Base-by-base conservation (phyloP, 495 filamentous ascomycete genomes). In the Peziza echinospora region DNA sequence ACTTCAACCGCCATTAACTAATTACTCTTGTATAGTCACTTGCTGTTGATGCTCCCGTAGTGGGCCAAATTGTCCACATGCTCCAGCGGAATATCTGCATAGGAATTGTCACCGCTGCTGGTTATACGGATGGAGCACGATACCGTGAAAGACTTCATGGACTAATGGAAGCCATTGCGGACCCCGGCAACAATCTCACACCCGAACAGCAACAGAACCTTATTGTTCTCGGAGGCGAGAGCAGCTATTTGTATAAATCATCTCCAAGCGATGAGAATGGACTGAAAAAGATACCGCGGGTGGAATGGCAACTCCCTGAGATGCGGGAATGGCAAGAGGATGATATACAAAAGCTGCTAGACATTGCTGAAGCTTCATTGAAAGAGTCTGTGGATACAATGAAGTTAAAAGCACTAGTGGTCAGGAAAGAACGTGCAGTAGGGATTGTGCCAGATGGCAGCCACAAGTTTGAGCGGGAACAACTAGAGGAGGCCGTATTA, bases 41-140 rank as follows among this genome's bases (percentile, higher is more conserved):
- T 37, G 75, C 71, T 26, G 59, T 71, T 2, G 67, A 71, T 17
- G 91, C 78, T 61, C 78, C 82, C 0, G 78, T 92, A 10, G 84
- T 96, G 47, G 61, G 76, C 0, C 75, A 82, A 5, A 75, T 97
- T 34, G 61, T 93, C 11, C 67, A 68, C n/a, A 65, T 84, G 2
- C 64, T 84, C 25, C 49, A 50, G 7, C 66, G 64, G 41, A 72
- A 67, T 3, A 46, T 60, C 16, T 56, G 45, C 24, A 74, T 97
- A 47, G 91, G 84, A 37, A 96, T 97, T 56, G 89, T 97, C 23
- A 97, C 91, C 0, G 91, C 89, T 5, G 89, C 91, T 9, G 91
- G 91, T 2, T 97, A 97, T 64, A 87, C 82, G 13, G 83, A 91
- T 23, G 79, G 81, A 2, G 65, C 71, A 23, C 76, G 73, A 45